Conservation (phyloP, 1,284 basidiomycete species). For the Malassezia equina region DNA sequence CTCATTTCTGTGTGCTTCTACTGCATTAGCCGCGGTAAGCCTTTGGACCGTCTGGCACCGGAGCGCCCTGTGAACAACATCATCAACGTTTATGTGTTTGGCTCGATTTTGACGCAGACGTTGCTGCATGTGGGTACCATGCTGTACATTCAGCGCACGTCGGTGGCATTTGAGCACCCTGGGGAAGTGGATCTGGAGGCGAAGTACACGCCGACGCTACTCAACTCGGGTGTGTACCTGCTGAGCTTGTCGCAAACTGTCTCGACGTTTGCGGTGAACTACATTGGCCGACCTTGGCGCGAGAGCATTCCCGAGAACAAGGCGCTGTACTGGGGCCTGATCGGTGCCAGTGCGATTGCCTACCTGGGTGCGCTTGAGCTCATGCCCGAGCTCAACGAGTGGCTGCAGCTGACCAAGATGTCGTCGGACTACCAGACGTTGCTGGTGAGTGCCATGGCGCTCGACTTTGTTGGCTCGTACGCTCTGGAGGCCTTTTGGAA, state of each 20-base stretch:
- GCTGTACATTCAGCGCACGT: slow-evolving; percentile 34
- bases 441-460: slow-evolving; percentile 58
- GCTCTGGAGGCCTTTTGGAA: slow-evolving; percentile 75
- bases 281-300: slow-evolving; percentile 43
- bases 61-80: slow-evolving; percentile 43
- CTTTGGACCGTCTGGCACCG: slow-evolving; percentile 36
- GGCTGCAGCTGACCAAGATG: slow-evolving; percentile 97
- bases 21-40: slow-evolving; percentile 43
- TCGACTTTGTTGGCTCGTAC: slow-evolving; percentile 83
- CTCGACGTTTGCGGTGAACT: slow-evolving; percentile 46
- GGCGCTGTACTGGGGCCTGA: slow-evolving; percentile 41
- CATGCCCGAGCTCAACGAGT: slow-evolving; percentile 85
- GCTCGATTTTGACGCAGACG: slow-evolving; percentile 41
- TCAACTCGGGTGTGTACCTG: slow-evolving; percentile 45
- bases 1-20: slow-evolving; percentile 42
- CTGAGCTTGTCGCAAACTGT: slow-evolving; percentile 42
- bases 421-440: slow-evolving; percentile 53
- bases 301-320: slow-evolving; percentile 40
- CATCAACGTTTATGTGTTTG: slow-evolving; percentile 40
- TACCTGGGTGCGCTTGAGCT: slow-evolving; percentile 56
- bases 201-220: slow-evolving; percentile 40
- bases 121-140: slow-evolving; percentile 40
- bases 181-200: slow-evolving; percentile 41
- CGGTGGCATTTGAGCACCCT: slow-evolving; percentile 26
- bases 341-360: slow-evolving; percentile 33